Percentiles rank a stretch among this genome's conserved stretches.
phyloP scores from a whole-genome alignment of 2,329 filamentous ascomycete species.

The Penicillium concentricum region DNA sequence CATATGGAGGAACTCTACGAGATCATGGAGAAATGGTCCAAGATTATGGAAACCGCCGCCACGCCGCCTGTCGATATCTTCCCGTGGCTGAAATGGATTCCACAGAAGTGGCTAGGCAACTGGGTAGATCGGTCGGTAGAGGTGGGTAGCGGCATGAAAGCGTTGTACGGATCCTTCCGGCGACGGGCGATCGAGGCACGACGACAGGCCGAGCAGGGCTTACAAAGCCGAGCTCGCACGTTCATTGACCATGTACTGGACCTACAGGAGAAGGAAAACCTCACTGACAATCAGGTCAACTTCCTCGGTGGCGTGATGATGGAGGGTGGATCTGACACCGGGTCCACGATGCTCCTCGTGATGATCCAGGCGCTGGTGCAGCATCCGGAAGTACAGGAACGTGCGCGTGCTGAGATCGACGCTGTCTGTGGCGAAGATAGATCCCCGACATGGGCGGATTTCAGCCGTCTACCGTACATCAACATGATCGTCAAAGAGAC shows the following conservation, averaged over 20 bases:
- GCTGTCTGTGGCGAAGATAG: neutral
- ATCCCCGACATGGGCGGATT: neutral
- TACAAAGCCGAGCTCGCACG: neutral
- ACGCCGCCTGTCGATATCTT: conserved; percentile 53
- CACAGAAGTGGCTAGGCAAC: neutral
- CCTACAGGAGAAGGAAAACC: neutral
- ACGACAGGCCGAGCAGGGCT: neutral
- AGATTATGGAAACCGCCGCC: conserved; percentile 48
- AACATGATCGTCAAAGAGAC: neutral
- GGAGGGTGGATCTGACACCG: conserved; percentile 44
- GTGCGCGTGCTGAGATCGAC: neutral
- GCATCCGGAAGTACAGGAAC: conserved; percentile 3
- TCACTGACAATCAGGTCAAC: neutral
- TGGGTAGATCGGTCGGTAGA: neutral
- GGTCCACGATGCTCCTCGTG: conserved; percentile 39
- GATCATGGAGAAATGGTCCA: conserved; percentile 46
- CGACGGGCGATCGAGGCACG: neutral
- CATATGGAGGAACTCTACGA: conserved; percentile 44
- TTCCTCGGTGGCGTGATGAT: conserved; percentile 27
- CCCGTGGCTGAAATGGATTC: conserved; percentile 41
- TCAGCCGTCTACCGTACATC: neutral
- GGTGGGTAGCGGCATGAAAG: neutral
- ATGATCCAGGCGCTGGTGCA: conserved; percentile 16
- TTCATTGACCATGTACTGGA: neutral
- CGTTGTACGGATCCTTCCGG: neutral